Evolutionary conservation across 768 basidiomycete genomes (phyloP), one percentile per base, ranked within the genome.

Genomic region (Termitomyces sp.): DNA sequence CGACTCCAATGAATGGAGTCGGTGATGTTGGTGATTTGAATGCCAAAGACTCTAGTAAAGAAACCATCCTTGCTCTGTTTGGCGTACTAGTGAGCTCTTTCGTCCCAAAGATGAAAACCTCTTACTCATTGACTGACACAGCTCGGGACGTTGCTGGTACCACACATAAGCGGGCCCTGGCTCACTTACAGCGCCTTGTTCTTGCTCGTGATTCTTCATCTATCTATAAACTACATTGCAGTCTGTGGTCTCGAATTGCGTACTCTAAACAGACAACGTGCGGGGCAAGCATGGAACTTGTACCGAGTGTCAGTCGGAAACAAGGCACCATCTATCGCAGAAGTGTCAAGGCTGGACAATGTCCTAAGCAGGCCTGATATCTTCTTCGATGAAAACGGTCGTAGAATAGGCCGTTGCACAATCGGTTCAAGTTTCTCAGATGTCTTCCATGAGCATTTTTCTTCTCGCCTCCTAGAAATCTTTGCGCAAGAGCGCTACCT

Each of bases 11-110:
- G 15, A 66, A 60, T 11, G 79, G 80, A 0, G 76, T 75, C 44
- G 86, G 86, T 5, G 87, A 89, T 62, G 74, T 89, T 13, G 87
- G 87, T 1, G 88, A 89, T 63, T 72, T 89, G 44, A 88, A 83
- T 58, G 87, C 87, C 1, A 90, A 90, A 66, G 87, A 87, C 59
- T 78, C 83, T 0, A 88, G 87, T 68, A 85, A 86, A 61, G 87
- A 89, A 69, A 89, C 88, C 0, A 82, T 88, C 0, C 71, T 90
- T 3, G 84, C 83, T 1, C 78, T 89, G 33, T 64, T 84, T 1
- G 87, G 88, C 20, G 85, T 88, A 81, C 65, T 89, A 68, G 88
- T 88, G 57, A 66, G 83, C 64, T 16, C 7, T 6, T n/a, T 22
- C 3, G 13, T 20, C 33, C 44, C 27, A 42, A 22, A 46, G 33